These are phyloP conservation scores for Colletotrichum sp. DNA, from an alignment of 2,329 filamentous ascomycete species.

Conservation along the genomic window DNA sequence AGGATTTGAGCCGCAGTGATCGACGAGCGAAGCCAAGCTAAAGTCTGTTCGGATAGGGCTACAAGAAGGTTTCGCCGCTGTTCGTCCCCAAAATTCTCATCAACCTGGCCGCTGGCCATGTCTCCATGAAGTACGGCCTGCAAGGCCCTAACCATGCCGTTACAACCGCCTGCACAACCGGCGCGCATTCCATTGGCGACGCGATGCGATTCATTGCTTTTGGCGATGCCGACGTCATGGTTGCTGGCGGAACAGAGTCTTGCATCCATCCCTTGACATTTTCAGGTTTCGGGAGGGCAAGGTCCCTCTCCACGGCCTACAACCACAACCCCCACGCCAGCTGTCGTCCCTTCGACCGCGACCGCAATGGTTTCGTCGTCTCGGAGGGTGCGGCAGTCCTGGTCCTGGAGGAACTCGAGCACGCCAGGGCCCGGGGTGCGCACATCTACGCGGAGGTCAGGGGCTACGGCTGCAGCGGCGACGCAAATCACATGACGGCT, in stretches of 20 bases:
- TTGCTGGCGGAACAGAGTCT: constrained; percentile 93
- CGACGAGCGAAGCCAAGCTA: constrained; percentile 9
- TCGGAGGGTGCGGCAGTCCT: constrained; percentile 90
- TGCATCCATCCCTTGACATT: constrained; percentile 95
- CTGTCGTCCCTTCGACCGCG: constrained; percentile 86
- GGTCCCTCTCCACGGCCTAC: constrained; percentile 82
- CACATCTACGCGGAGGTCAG: constrained; percentile 86
- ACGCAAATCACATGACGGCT: constrained; percentile 93
- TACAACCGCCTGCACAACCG: constrained; percentile 95
- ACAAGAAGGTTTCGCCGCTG: constrained; percentile 89
- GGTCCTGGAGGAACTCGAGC: constrained; percentile 87
- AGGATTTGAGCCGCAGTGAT: constrained; percentile 33
- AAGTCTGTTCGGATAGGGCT: constrained; percentile 64
- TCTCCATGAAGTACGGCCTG: constrained; percentile 91
- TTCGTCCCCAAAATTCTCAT: constrained; percentile 94
- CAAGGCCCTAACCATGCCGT: constrained; percentile 90
- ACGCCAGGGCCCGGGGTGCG: constrained; percentile 80
- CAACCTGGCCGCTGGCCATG: constrained; percentile 92
- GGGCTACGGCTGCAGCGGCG: constrained; percentile 89
- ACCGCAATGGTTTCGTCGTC: constrained; percentile 87
- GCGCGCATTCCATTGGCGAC: constrained; percentile 92
- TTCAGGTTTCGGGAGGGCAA: constrained; percentile 86
- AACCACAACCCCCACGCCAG: constrained; percentile 74
- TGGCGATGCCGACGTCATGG: constrained; percentile 92
- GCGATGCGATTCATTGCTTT: constrained; percentile 91